Percentiles rank a stretch among this genome's conserved stretches.
These are phyloP conservation scores for Medicago lupulina DNA, from an alignment of 306 rosid species.

Conservation along the genomic window DNA sequence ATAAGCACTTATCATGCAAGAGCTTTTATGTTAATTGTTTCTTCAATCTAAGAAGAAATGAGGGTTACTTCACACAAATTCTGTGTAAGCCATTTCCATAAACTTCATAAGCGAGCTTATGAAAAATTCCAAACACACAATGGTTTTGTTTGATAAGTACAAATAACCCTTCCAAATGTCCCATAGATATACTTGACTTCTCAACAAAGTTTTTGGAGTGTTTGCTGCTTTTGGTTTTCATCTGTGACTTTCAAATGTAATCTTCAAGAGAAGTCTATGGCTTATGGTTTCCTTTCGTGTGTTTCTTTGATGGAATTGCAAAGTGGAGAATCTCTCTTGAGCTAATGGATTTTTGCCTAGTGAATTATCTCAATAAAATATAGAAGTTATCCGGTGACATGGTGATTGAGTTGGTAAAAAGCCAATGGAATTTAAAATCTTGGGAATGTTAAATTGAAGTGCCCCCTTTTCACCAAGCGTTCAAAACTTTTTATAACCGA, in stretches of 20 bases:
- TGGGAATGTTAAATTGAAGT: background rate
- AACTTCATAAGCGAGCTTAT: background rate
- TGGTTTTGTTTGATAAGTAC: background rate
- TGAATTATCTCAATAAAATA: slow-evolving; percentile 7
- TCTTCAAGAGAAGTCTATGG: background rate
- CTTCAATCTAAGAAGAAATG: background rate
- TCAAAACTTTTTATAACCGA: slow-evolving; percentile 3
- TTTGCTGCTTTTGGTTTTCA: background rate
- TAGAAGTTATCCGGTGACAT: background rate
- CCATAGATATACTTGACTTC: background rate
- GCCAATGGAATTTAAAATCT: background rate
- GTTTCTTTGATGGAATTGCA: slow-evolving; percentile 3
- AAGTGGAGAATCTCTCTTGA: background rate
- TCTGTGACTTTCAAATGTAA: background rate
- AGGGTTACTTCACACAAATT: background rate
- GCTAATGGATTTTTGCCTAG: background rate
- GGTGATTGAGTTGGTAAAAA: background rate
- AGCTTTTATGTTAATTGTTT: background rate
- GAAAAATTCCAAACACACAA: background rate
- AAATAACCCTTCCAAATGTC: background rate
- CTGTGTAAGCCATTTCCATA: background rate
- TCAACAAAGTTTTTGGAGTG: background rate
- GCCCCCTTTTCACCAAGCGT: background rate
- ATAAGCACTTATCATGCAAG: background rate
- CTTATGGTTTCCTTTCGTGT: slow-evolving; percentile 4